Conservation (phyloP, 2,329 filamentous ascomycete genomes). For the Aspergillus ustus region DNA sequence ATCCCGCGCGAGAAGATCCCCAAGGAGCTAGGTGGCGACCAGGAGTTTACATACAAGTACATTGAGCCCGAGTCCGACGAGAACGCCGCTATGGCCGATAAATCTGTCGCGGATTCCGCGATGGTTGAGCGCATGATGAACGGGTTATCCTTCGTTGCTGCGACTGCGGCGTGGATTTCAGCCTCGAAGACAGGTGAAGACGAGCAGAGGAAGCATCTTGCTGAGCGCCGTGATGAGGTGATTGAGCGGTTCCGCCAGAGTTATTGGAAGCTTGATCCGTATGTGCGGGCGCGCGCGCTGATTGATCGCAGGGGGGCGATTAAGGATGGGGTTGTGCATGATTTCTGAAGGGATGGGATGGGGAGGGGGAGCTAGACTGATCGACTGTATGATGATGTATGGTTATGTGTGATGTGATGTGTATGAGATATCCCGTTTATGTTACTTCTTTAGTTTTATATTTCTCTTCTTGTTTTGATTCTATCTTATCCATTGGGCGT, state of each 20-base stretch:
- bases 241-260: neutral
- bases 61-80: conserved; percentile 75
- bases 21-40: conserved; percentile 80
- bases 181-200: neutral
- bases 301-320: conserved; percentile 82
- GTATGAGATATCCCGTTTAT: neutral
- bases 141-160: neutral
- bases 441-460: neutral
- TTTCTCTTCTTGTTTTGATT: neutral
- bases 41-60: conserved; percentile 82
- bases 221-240: neutral
- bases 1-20: conserved; percentile 71
- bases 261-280: conserved; percentile 69
- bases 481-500: neutral
- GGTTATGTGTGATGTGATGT: neutral
- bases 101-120: neutral
- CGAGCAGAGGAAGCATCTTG: neutral
- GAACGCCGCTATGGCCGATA: conserved; percentile 64
- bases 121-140: neutral
- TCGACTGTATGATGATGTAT: neutral
- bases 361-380: neutral
- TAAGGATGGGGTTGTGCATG: conserved; percentile 55
- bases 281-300: conserved; percentile 74
- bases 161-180: neutral
- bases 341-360: neutral